Evolutionary conservation across 2,329 filamentous ascomycete species (phyloP).

Genomic region (Dendrostoma leiphaemia): DNA sequence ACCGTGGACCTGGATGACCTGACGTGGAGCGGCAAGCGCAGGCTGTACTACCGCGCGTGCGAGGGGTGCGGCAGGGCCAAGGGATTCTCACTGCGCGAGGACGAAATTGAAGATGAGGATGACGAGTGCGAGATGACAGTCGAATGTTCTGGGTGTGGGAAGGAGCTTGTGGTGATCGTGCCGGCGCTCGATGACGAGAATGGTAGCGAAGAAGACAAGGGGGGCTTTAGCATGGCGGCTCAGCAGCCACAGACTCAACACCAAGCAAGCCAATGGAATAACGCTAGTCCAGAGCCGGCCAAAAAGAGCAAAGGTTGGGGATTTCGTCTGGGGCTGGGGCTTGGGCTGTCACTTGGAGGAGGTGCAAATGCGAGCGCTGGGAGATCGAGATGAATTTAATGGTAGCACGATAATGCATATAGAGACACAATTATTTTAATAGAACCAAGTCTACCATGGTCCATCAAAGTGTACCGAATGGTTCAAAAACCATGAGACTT

Average conservation of each 20-base stretch:
- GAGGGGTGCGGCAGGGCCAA: constrained; percentile 33
- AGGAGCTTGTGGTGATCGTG: background rate
- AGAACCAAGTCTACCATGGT: too few relatives aligned
- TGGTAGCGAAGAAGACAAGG: background rate
- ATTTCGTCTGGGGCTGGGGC: constrained; percentile 1
- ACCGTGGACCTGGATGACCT: constrained; percentile 46
- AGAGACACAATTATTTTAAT: too few relatives aligned
- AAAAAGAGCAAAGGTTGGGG: constrained; percentile 11
- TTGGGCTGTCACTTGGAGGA: constrained; percentile 5
- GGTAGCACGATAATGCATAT: too few relatives aligned
- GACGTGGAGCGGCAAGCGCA: constrained; percentile 34
- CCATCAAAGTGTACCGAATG: too few relatives aligned
- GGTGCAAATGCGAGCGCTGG: constrained; percentile 6
- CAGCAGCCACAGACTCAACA: background rate
- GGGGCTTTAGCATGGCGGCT: background rate
- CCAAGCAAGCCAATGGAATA: background rate
- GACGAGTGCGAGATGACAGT: constrained; percentile 12
- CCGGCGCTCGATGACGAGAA: constrained; percentile 3
- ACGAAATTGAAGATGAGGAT: constrained; percentile 10
- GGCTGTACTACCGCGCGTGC: constrained; percentile 41
- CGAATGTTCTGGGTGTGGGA: background rate
- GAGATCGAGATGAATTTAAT: background rate
- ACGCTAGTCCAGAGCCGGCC: background rate
- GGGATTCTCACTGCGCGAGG: constrained; percentile 21
- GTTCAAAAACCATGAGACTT: too few relatives aligned